These are phyloP conservation scores for Malbranchea zuffiana DNA, from an alignment of 2,329 filamentous ascomycete genomes.

Conservation along the genomic window DNA sequence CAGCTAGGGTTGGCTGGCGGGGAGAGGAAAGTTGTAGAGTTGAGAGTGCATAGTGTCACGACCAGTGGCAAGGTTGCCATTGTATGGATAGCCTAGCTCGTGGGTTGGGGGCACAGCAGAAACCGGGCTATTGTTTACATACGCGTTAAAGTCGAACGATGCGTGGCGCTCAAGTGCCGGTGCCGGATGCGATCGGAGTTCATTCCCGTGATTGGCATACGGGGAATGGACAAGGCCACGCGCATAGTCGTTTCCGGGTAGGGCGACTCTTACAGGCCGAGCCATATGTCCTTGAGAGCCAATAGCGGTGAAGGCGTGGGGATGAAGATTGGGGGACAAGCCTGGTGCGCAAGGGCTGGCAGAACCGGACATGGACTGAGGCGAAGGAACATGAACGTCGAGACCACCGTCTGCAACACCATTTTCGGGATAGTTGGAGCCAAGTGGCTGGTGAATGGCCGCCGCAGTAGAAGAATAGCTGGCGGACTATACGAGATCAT, in stretches of 20 bases:
- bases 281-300: background rate
- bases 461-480: slow-evolving; percentile 57
- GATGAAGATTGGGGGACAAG: slow-evolving; percentile 35
- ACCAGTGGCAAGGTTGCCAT: slow-evolving; percentile 4
- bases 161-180: slow-evolving; percentile 18
- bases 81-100: slow-evolving; percentile 24
- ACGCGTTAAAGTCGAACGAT: slow-evolving; percentile 31
- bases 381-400: slow-evolving; percentile 39
- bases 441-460: slow-evolving; percentile 31
- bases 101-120: slow-evolving; percentile 20
- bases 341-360: slow-evolving; percentile 35
- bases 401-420: slow-evolving; percentile 39
- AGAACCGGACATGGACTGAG: slow-evolving; percentile 38
- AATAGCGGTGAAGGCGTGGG: slow-evolving; percentile 7
- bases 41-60: slow-evolving; percentile 12
- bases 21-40: too few relatives aligned
- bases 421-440: slow-evolving; percentile 31
- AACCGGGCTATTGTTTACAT: slow-evolving; percentile 21
- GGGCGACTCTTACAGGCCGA: background rate
- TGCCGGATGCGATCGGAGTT: slow-evolving; percentile 23
- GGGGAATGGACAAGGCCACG: slow-evolving; percentile 5
- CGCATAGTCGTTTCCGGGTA: slow-evolving; percentile 3
- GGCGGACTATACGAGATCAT: slow-evolving; percentile 42
- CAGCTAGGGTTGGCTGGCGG: too few relatives aligned
- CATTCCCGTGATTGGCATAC: slow-evolving; percentile 24